Conservation (phyloP, 2,329 filamentous ascomycete species). For the Teratosphaeria nubilosa region DNA sequence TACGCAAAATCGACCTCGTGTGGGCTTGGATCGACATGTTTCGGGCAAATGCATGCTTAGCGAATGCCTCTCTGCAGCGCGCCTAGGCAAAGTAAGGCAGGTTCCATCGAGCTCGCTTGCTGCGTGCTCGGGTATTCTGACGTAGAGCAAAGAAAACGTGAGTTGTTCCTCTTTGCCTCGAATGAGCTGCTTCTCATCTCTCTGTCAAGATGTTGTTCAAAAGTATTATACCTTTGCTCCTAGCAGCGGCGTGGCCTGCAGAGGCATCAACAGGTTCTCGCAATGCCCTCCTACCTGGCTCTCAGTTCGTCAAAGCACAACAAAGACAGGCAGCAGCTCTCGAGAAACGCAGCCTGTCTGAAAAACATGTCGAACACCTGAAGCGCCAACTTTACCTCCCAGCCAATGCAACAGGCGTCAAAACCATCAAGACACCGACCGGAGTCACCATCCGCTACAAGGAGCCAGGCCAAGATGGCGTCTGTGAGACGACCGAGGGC, state of each 20-base stretch:
- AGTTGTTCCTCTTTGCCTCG: neutral
- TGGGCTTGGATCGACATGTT: neutral
- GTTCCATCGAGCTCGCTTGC: neutral
- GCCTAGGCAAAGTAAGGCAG: neutral
- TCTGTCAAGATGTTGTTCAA: neutral
- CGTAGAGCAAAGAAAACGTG: neutral
- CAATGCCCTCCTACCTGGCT: neutral
- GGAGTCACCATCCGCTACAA: conserved; percentile 41
- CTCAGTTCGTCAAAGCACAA: neutral
- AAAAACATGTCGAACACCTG: neutral
- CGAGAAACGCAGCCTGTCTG: neutral
- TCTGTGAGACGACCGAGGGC: conserved; percentile 41
- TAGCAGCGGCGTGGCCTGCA: conserved; percentile 2
- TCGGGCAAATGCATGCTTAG: neutral
- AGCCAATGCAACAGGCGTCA: conserved; percentile 34
- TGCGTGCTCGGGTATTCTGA: neutral
- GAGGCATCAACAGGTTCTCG: conserved; percentile 4
- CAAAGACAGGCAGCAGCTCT: neutral
- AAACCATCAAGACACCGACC: conserved; percentile 32
- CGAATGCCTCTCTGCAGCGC: neutral
- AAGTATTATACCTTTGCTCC: neutral
- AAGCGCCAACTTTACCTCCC: conserved; percentile 21
- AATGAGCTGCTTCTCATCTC: neutral
- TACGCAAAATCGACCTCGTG: neutral
- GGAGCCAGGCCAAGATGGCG: conserved; percentile 37